Base-by-base conservation (phyloP, 1,284 basidiomycete species). In the Fistulinella cinereoalba region DNA sequence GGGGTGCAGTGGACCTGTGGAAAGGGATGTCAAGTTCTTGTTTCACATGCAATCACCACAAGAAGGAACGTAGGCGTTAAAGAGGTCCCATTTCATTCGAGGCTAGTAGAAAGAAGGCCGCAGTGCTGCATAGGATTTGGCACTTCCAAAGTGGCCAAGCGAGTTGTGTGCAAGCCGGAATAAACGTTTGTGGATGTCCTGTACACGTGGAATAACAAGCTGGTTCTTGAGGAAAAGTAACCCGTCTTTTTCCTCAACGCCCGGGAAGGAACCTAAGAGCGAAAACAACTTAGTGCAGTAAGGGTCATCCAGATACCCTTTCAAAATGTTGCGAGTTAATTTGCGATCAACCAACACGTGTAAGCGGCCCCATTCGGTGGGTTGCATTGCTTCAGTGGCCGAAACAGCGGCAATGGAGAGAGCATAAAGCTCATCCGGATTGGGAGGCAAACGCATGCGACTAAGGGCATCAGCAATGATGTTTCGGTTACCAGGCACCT, bases 91-190 rank as follows among this genome's bases (percentile, higher is more conserved):
- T 0, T 56, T n/a, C 70, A 75, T 74, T 16, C 61, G 53, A 0
- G 68, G 71, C 73, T 72, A 76, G 51, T 71, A 74, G 41, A 65
- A 75, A 0, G 60, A 58, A 4, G 52, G 41, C 0, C 54, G 49
- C 0, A 73, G 50, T 0, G 56, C 29, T 0, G 45, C 54, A 41
- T 72, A 71, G 12, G 42, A 3, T 11, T 34, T 34, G 33, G 18
- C 33, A 19, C 8, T 10, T 3, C 33, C 7, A 13, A 34, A 34
- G 13, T 34, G 33, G 4, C 33, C 33, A 3, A 19, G 6, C 7
- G 33, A 3, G 33, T 34, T 8, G 18, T 34, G 33, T 2, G 33
- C 33, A 5, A 34, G 33, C 3, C 13, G 33, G 19, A 34, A 34
- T 2, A 34, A 19, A 3, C 4, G 18, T 21, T 34, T 19, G 3